Evolutionary conservation across 208 protist species (phyloP).

Genomic region (Lotmaria passim): DNA sequence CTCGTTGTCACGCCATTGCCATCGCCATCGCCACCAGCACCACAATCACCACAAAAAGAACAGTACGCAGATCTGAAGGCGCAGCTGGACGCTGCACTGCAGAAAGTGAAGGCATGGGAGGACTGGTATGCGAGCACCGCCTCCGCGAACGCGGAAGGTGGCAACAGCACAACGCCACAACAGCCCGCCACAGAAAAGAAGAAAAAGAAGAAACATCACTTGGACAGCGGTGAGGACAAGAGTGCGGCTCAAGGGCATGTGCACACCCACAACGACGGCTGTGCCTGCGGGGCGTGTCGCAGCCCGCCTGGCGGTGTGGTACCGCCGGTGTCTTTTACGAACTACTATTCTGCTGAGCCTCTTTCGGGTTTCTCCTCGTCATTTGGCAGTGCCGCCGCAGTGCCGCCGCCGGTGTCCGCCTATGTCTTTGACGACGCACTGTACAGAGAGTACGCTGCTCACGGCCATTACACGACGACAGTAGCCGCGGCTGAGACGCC

Average conservation of each 20-base stretch:
- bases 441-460: neutral
- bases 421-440: slow-evolving; percentile 9
- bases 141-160: neutral
- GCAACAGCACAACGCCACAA: neutral
- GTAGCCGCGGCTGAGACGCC: neutral
- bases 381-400: neutral
- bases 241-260: neutral
- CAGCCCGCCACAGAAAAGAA: neutral
- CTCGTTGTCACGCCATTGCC: neutral
- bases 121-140: slow-evolving; percentile 47
- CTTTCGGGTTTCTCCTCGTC: neutral
- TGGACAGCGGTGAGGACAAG: neutral
- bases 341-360: neutral
- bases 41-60: neutral
- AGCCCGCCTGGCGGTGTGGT: neutral
- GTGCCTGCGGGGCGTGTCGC: neutral
- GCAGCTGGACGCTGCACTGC: slow-evolving; percentile 38
- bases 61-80: slow-evolving; percentile 14
- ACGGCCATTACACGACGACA: neutral
- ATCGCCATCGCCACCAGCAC: neutral
- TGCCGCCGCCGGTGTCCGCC: neutral
- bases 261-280: neutral
- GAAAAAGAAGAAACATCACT: slow-evolving; percentile 2
- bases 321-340: neutral
- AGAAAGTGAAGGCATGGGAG: slow-evolving; percentile 70